A percentile compares a stretch with the other conserved stretches of the same genome.
phyloP scores from a whole-genome alignment of 208 protist species.

The Porcisia deanei region DNA sequence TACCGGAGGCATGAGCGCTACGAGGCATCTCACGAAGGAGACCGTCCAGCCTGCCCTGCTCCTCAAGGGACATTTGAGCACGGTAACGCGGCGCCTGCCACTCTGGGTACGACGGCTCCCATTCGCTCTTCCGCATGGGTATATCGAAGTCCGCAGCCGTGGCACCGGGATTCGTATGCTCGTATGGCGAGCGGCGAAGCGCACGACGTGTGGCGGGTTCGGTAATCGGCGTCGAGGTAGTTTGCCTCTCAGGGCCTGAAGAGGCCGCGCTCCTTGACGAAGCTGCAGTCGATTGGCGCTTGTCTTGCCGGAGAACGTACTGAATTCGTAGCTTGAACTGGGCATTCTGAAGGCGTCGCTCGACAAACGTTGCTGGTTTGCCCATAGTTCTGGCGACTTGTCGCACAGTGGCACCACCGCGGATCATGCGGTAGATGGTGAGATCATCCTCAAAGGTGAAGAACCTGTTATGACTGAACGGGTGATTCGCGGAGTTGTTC shows the following conservation, averaged over 20 bases:
- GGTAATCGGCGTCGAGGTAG: conserved; percentile 23
- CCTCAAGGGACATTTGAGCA: conserved; percentile 72
- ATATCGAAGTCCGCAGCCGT: background rate
- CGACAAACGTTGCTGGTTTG: conserved; percentile 83
- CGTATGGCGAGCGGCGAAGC: conserved; percentile 31
- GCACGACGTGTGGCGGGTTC: conserved; percentile 23
- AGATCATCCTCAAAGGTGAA: conserved; percentile 87
- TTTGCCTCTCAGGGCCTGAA: conserved; percentile 1
- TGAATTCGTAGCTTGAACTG: conserved; percentile 90
- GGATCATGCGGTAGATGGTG: conserved; percentile 85
- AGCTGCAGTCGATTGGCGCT: conserved; percentile 16
- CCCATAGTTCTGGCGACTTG: conserved; percentile 84
- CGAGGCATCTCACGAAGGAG: conserved; percentile 29
- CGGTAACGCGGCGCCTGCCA: conserved; percentile 51
- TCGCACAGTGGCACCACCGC: conserved; percentile 73
- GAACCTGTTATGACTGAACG: conserved; percentile 87
- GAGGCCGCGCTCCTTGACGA: conserved; percentile 1
- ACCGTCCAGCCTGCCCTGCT: conserved; percentile 54
- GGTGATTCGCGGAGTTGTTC: conserved; percentile 86
- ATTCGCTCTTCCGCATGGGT: conserved; percentile 55
- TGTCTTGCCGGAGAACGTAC: conserved; percentile 72
- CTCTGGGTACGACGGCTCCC: conserved; percentile 66
- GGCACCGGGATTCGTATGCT: conserved; percentile 1
- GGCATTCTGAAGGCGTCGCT: conserved; percentile 82
- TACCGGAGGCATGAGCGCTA: background rate